Base-by-base conservation (phyloP, 208 protist genomes). In the Crithidia sp. region DNA sequence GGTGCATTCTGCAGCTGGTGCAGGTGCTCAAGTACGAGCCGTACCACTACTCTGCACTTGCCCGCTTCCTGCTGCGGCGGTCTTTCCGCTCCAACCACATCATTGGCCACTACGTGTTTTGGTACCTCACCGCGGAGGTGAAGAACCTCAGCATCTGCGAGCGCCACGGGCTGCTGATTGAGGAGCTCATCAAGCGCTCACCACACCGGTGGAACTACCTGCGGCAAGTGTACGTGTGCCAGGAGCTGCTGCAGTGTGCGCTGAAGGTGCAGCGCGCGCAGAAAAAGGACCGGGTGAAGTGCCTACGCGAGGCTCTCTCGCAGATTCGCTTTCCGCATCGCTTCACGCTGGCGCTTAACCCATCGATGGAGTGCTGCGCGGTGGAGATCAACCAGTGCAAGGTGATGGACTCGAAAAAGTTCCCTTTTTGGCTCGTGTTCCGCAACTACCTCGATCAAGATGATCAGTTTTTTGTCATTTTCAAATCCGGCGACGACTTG, bases 321-420 rank as follows among this genome's bases (percentile, higher is more conserved):
- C 53, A 81, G 37, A 69, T 95, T 19, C 74, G 77, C 36, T 81
- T 95, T 63, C 88, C 88, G 37, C 74, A 70, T 10, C 77, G 65
- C 16, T 94, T 95, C 70, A 89, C 86, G 2, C 74, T 95, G 13
- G 79, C 92, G 3, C 74, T 96, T 3, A 77, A 91, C 75, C 87
- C 86, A 2, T 77, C 76, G 10, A 82, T 94, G 79, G 87, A 96
- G 73, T 91, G 85, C 70, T 84, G 77, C 67, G 81, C 77, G 8
- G 62, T 98, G 14, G 79, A 96, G 49, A 81, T 96, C 49, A 84
- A 84, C 36, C 86, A 97, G 68, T 98, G 97, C 82, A 96, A 95
- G 60, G 93, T 97, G 40, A 98, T 98, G 96, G 87, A 92, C 55
- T 94, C 82, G 0, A 98, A 98, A 70, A 98, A 98, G 81, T 86